Evolutionary conservation across 1,139 yeast genomes (phyloP), one percentile per base, ranked within the genome.

Genomic region (Candida freyschussii): DNA sequence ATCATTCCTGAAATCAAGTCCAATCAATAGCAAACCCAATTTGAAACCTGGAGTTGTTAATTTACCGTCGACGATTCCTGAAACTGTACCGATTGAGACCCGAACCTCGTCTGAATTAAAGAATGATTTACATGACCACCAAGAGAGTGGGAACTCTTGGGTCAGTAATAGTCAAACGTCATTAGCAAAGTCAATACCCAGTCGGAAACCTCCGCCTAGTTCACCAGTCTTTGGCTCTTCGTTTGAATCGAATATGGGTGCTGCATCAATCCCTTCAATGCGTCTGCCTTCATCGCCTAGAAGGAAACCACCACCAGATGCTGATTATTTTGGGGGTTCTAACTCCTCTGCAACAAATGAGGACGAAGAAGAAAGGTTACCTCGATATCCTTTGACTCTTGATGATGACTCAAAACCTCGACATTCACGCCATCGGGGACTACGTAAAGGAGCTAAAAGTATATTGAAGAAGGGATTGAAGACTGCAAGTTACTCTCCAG

Each of bases 371-470:
- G 43, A 37, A 7, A 33, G 36, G 18, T 23, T 47, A 14, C 55
- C 55, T 5, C 51, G 43, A 15, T 52, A 48, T 22, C 55, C 56
- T 6, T 23, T 41, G 25, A 23, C 34, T 3, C 16, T 15, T 11
- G 44, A 39, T 3, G 35, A 32, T 13, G 15, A 25, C 9, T 19
- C 14, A 3, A 19, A 27, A 22, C 25, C 36, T 17, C 37, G 28
- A 7, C 36, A 30, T 15, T 38, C 29, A 16, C 16, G 32, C 10
- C 29, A 29, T 11, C 41, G 37, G 30, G 43, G 43, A 1, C 30
- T 53, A 3, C 33, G 52, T 16, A 48, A 43, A n/a, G 50, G 44
- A 22, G 54, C 57, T 2, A 53, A 46, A 30, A 43, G 41, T 18
- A 44, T 53, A 7, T 28, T 51, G 17, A 47, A 48, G 35, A 49